Percentiles rank a stretch among this genome's conserved stretches.
phyloP scores from a whole-genome alignment of 306 rosid species.

The Vicia faba region DNA sequence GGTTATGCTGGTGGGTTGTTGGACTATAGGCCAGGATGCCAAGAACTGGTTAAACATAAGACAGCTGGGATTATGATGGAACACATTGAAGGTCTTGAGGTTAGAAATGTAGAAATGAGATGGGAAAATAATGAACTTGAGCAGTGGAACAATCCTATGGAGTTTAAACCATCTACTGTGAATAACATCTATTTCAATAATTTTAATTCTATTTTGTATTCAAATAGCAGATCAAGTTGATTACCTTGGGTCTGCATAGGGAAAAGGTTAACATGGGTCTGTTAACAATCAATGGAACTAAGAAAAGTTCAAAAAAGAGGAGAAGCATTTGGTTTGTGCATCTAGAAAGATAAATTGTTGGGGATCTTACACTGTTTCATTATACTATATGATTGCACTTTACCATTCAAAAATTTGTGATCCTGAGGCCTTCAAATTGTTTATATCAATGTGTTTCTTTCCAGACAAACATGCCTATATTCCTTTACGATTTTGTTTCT shows the following conservation, averaged over 20 bases:
- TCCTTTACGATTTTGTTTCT: slow-evolving; percentile 4
- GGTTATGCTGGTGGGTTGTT: slow-evolving; percentile 59
- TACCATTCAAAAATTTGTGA: slow-evolving; percentile 19
- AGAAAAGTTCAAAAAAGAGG: slow-evolving; percentile 1
- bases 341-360: neutral
- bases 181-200: slow-evolving; percentile 62
- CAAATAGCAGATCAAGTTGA: slow-evolving; percentile 20
- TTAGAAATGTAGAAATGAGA: slow-evolving; percentile 75
- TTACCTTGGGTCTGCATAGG: slow-evolving; percentile 7
- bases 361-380: neutral
- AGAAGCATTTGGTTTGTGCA: slow-evolving; percentile 30
- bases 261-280: neutral
- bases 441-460: neutral
- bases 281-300: neutral
- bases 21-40: slow-evolving; percentile 95
- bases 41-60: slow-evolving; percentile 68
- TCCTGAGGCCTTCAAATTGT: neutral
- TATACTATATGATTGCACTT: slow-evolving; percentile 7
- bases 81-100: slow-evolving; percentile 70
- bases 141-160: slow-evolving; percentile 78
- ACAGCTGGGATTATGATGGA: slow-evolving; percentile 83
- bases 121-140: slow-evolving; percentile 58
- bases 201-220: slow-evolving; percentile 61
- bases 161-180: slow-evolving; percentile 75
- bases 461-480: neutral